Base-by-base conservation (phyloP, 208 protist genomes). In the Acanthamoeba triangularis region DNA sequence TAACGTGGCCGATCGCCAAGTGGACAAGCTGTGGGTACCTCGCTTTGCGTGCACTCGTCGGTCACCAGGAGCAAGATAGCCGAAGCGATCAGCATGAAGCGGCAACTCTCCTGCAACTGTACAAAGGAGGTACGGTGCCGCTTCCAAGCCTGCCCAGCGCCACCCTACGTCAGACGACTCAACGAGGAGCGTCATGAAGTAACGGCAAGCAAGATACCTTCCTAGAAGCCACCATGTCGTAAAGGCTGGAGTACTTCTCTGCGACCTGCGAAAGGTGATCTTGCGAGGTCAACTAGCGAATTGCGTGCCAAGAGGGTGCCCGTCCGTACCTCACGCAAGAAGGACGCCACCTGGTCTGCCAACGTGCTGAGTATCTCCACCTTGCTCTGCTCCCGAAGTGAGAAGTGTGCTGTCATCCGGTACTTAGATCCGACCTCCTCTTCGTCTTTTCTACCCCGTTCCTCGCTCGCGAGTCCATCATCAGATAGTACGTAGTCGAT, bases 341-440 rank as follows among this genome's bases (percentile, higher is more conserved):
- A 87, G 47, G 44, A 87, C 11, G 78, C 37, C 47, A 87, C 78
- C 47, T 87, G 44, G 8, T 87, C 78, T n/a, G 78, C 78, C 37
- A 87, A 37, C 16, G 78, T 35, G 47, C 78, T 33, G 4, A 87
- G 47, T 20, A 87, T 87, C 78, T 87, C 78, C 44, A 87, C 78
- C 47, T 87, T 87, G 78, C 78, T 87, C 78, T 87, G 37, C 78
- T 87, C 78, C 11, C 78, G 78, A 14, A 87, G 78, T 6, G 78
- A 59, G 78, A 87, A 87, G 78, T 87, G 78, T 14, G 78, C 78
- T 5, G 78, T 87, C 25, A 87, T 35, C 11, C 78, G 35, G 47
- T 87, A 87, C n/a, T 41, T 28, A 7, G 35, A 78, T 7, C n/a
- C 69, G 35, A 30, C 14, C 69, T 35, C 65, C 30, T 74, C 41